Evolutionary conservation across 31 red algal species (phyloP), one percentile per base, ranked within the genome.

Genomic region (Asparagopsis taxiformis): DNA sequence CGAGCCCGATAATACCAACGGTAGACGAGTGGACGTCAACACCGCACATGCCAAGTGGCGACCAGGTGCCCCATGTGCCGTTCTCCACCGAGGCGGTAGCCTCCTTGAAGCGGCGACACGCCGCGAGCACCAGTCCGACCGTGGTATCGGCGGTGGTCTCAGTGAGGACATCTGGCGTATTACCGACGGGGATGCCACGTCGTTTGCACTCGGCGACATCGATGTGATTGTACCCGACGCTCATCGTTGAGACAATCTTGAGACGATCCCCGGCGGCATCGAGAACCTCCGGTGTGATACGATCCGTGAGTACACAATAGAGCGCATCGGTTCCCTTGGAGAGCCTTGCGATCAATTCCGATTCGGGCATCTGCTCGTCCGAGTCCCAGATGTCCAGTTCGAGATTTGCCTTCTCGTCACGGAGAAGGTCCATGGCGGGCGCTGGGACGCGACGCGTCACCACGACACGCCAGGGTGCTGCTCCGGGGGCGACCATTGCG

Each of bases 201-300:
- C 46, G 43, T 28, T 49, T 65, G 30, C 87, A 87, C 28, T 78
- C 72, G 2, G 41, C 48, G 52, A 84, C 59, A 60, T 97, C 93
- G 29, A 97, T 78, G 82, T 97, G 93, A 64, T 97, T 97, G 72
- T 78, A 92, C n/a, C 93, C 93, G 28, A 97, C 93, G 26, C 66
- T 76, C 82, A 97, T 91, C 9, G 93, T 97, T 31, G 87, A 77
- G 19, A 97, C 63, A 0, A 86, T 43, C 73, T 87, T 86, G 26
- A 97, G 70, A 21, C 82, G 82, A 22, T 48, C 16, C 1, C 81
- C 80, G 4, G 65, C 82, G 33, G 82, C 70, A 13, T 82, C 60
- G 2, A 94, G 52, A 22, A 94, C 82, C 15, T 73, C 64, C 25
- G 68, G 71, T 23, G 59, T 71, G 43, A 94, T 79, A 57, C 62